Conservation (phyloP, 768 basidiomycete genomes). For the Chalciporus piperatus region DNA sequence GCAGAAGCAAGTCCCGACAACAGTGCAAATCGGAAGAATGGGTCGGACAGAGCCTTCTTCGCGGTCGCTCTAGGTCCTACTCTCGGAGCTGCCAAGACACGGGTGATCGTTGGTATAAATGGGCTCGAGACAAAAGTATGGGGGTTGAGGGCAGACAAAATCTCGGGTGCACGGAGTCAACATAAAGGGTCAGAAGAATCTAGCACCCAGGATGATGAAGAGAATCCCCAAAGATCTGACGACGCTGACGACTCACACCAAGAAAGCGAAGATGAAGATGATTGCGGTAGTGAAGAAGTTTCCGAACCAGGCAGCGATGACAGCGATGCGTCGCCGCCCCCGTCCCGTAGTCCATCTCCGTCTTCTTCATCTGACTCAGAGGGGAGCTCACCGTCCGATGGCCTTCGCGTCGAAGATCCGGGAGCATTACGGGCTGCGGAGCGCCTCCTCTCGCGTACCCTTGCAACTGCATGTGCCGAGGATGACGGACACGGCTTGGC, state of each 20-base stretch:
- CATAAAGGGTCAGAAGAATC: neutral
- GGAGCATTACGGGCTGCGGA: constrained; percentile 35
- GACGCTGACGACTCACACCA: neutral
- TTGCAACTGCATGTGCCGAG: constrained; percentile 44
- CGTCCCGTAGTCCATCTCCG: constrained; percentile 28
- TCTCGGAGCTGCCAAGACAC: constrained; percentile 55
- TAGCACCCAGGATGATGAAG: neutral
- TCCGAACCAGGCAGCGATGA: constrained; percentile 2
- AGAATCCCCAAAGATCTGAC: neutral
- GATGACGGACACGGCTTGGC: constrained; percentile 38
- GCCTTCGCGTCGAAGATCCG: constrained; percentile 33
- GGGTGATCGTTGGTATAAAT: constrained; percentile 61
- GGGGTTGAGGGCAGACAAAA: constrained; percentile 17
- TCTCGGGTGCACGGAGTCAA: constrained; percentile 29
- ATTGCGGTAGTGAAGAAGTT: constrained; percentile 9
- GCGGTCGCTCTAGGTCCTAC: constrained; percentile 67
- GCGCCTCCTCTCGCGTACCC: constrained; percentile 43
- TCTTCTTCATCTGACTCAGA: constrained; percentile 15
- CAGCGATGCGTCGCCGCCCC: constrained; percentile 12
- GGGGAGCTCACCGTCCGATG: neutral
- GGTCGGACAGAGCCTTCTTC: constrained; percentile 45
- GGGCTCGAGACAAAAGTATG: constrained; percentile 51
- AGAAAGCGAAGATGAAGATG: constrained; percentile 6
- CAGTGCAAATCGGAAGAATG: constrained; percentile 3
- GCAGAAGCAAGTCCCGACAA: neutral